Evolutionary conservation across 2,329 filamentous ascomycete species (phyloP).

Genomic region (Sclerotinia subarctica): DNA sequence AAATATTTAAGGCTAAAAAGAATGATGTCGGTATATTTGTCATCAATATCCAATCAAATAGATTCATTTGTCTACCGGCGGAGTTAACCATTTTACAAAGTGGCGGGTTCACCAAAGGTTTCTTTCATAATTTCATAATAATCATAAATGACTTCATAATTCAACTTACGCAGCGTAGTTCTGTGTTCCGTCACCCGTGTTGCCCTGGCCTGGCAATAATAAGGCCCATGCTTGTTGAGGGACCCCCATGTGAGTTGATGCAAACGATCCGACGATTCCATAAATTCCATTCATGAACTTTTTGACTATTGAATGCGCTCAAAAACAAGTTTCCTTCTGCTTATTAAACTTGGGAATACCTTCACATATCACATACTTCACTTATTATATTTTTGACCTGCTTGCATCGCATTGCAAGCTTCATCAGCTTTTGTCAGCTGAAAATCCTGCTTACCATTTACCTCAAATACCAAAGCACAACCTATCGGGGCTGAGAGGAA

Average conservation of each 20-base stretch:
- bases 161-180: background rate
- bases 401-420: background rate
- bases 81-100: background rate
- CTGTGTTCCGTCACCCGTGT: background rate
- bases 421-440: background rate
- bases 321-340: conserved; percentile 7
- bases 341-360: conserved; percentile 4
- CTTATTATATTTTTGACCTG: background rate
- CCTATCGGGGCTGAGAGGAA: conserved; percentile 17
- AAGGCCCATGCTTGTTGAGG: background rate
- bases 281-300: background rate
- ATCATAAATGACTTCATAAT: conserved; percentile 8
- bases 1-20: background rate
- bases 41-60: background rate
- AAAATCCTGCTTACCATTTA: background rate
- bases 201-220: background rate
- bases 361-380: background rate
- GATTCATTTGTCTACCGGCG: background rate
- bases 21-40: background rate
- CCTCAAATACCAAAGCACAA: conserved; percentile 4
- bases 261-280: conserved; percentile 20
- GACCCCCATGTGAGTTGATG: conserved; percentile 9
- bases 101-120: background rate
- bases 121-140: background rate
- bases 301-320: conserved; percentile 10